These are phyloP conservation scores for Zymoseptoria brevis DNA, from an alignment of 2,329 filamentous ascomycete species.

Conservation along the genomic window DNA sequence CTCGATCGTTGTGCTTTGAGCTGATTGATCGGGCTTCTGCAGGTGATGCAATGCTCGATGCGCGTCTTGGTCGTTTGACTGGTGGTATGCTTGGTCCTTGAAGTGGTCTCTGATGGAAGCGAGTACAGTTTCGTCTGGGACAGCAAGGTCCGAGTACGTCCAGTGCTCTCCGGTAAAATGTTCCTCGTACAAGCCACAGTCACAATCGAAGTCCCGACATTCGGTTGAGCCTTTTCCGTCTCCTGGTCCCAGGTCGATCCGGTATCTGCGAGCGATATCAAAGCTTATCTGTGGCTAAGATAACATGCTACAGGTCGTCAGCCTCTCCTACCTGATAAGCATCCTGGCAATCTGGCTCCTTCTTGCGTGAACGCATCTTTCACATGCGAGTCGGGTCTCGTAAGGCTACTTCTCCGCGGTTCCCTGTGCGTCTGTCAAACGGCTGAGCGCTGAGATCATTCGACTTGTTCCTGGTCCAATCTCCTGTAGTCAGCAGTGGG, in stretches of 20 bases:
- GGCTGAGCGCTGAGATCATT: neutral
- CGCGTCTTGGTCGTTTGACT: neutral
- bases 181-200: too few relatives aligned
- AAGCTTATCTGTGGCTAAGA: constrained; percentile 1
- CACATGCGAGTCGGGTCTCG: neutral
- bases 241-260: neutral
- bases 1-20: neutral
- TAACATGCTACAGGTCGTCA: neutral
- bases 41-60: neutral
- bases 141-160: neutral
- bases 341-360: neutral
- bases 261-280: neutral
- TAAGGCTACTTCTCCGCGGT: neutral
- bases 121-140: neutral
- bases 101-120: neutral
- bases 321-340: neutral
- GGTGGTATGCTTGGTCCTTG: neutral
- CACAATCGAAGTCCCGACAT: too few relatives aligned
- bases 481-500: neutral
- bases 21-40: neutral
- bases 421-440: neutral
- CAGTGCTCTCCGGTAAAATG: neutral
- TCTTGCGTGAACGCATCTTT: neutral
- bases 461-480: neutral
- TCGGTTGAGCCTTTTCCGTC: neutral